Base-by-base conservation (phyloP, 257 asterid species). In the Fraxinus excelsior region DNA sequence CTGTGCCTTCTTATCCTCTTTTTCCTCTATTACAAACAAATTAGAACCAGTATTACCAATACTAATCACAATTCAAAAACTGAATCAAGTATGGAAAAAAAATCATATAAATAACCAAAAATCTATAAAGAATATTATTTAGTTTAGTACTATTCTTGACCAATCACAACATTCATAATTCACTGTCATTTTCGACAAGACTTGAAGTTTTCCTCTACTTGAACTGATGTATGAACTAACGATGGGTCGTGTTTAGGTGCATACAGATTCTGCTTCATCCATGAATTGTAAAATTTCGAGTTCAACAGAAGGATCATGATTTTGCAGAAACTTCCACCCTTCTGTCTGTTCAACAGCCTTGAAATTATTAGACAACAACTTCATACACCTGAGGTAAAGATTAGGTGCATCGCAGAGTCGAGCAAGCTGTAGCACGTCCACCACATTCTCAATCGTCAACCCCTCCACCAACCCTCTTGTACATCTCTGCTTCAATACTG, bases 371-470 rank as follows among this genome's bases (percentile, higher is more conserved):
- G 90, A 84, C 73, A 95, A 31, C 49, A 87, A 37, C 71, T 85
- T 91, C 96, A 93, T 85, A 84, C 91, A 88, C 85, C 78, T 88
- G 68, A 95, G 88, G 81, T 84, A 76, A 42, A 95, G 94, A 91
- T 91, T 91, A 8, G 99, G 98, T 21, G 98, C 98, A 58, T 93
- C 92, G 84, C 98, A 95, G 74, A 93, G 68, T 66, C 96, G 82
- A 0, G 99, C 93, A 10, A 95, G 95, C 92, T 95, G 97, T 65
- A 95, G 91, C 67, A 93, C 49, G n/a, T 95, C 99, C 77, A 95
- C 97, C 6, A 88, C 92, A 67, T 91, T 91, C 14, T 88, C 93
- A 12, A 80, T 66, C 1, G 72, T 90, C 84, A 95, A 74, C 42
- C 75, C 71, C 11, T 87, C 71, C 0, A 82, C 85, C 74, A 94